Percentiles rank a stretch among this genome's conserved stretches.
These are phyloP conservation scores for Tulasnella sp. DNA, from an alignment of 768 basidiomycete genomes.

Conservation along the genomic window DNA sequence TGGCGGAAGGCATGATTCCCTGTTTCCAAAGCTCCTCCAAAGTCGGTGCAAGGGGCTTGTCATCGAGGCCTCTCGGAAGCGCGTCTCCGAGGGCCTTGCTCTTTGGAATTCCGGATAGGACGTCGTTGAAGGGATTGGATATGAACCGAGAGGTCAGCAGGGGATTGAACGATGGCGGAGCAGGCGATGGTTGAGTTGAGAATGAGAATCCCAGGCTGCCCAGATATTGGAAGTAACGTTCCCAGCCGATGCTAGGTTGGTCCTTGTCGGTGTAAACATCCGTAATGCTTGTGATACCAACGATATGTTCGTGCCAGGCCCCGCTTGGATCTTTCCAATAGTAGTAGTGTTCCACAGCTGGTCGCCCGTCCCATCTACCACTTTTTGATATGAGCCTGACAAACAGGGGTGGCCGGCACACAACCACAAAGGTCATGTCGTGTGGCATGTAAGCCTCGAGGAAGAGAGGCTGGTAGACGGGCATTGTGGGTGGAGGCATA, in stretches of 20 bases:
- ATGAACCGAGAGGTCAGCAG: not conserved
- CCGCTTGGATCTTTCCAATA: not conserved
- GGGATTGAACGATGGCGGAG: not conserved
- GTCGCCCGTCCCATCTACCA: not conserved
- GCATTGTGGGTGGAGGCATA: not conserved
- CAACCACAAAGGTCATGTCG: not conserved
- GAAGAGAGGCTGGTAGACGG: slow-evolving; percentile 1
- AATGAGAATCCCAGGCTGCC: not conserved
- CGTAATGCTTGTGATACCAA: not conserved
- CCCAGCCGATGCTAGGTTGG: not conserved
- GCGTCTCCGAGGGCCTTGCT: not conserved
- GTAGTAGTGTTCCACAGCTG: not conserved
- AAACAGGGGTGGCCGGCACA: not conserved
- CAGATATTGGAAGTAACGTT: not conserved
- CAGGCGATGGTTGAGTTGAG: not conserved
- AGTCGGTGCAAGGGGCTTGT: not conserved
- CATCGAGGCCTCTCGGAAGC: not conserved
- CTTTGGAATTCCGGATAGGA: not conserved
- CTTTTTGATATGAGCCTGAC: not conserved
- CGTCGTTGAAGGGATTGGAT: not conserved
- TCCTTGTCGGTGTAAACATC: not conserved
- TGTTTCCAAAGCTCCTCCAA: not conserved
- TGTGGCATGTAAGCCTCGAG: not conserved
- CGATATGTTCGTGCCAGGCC: not conserved
- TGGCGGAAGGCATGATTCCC: not conserved